Evolutionary conservation across 306 rosid species (phyloP).

Genomic region (Glycine latifolia): DNA sequence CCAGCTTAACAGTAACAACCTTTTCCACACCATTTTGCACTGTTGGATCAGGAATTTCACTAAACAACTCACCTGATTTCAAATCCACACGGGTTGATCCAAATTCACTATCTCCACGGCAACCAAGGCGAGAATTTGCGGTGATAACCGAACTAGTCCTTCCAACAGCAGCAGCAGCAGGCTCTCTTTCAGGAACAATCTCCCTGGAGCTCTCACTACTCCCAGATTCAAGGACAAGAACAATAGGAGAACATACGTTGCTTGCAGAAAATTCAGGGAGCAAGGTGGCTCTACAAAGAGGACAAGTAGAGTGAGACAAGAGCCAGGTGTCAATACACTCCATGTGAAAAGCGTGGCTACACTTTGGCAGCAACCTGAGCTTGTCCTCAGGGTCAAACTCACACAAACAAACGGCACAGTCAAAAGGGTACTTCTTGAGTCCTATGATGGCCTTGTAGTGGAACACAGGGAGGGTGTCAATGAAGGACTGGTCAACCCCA

Average conservation of each 20-base stretch:
- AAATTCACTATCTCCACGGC: constrained; percentile 50
- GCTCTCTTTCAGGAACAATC: constrained; percentile 63
- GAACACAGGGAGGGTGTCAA: constrained; percentile 88
- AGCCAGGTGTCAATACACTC: constrained; percentile 98
- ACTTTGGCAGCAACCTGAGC: constrained; percentile 89
- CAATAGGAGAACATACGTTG: constrained; percentile 62
- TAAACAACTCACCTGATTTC: constrained; percentile 58
- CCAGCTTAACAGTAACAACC: constrained; percentile 82
- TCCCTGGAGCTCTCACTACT: constrained; percentile 84
- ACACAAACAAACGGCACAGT: constrained; percentile 93
- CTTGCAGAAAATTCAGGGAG: constrained; percentile 67
- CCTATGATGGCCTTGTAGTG: constrained; percentile 84
- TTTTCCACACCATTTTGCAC: constrained; percentile 50
- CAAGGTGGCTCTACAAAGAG: constrained; percentile 82
- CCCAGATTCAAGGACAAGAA: constrained; percentile 91
- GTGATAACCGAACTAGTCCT: constrained; percentile 63
- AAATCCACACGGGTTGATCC: constrained; percentile 50
- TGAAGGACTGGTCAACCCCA: constrained; percentile 95
- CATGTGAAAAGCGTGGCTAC: constrained; percentile 95
- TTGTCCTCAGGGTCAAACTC: constrained; percentile 87
- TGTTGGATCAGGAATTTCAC: constrained; percentile 42
- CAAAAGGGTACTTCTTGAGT: constrained; percentile 78
- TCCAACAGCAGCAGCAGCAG: constrained; percentile 31
- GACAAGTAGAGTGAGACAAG: constrained; percentile 94
- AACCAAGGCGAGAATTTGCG: constrained; percentile 54